A percentile compares a stretch with the other conserved stretches of the same genome.
Evolutionary conservation across 345 rosid species (phyloP).

Genomic region (Citrus unshiu): DNA sequence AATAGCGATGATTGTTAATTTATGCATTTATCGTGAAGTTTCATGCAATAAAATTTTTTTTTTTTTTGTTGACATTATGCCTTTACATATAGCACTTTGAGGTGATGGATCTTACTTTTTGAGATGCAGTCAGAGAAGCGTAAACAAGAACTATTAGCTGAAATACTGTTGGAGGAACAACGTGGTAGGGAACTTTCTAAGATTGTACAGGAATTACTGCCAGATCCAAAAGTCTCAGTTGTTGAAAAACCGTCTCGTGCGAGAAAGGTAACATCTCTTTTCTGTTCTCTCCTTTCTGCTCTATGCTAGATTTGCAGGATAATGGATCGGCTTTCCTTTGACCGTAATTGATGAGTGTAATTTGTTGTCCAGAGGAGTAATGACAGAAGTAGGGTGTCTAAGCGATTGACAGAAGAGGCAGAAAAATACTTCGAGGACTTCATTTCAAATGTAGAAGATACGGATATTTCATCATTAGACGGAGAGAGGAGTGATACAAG

Average conservation of each 20-base stretch:
- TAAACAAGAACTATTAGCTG: constrained; percentile 62
- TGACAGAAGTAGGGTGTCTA: constrained; percentile 72
- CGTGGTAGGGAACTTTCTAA: constrained; percentile 58
- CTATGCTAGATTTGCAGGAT: neutral
- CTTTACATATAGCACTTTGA: neutral
- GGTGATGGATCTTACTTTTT: constrained; percentile 14
- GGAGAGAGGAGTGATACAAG: constrained; percentile 93
- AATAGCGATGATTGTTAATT: neutral
- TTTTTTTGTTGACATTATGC: neutral
- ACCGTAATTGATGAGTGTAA: neutral
- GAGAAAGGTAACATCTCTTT: constrained; percentile 46
- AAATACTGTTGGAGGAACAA: constrained; percentile 67
- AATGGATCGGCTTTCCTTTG: constrained; percentile 1
- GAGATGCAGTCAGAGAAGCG: constrained; percentile 71
- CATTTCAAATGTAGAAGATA: constrained; percentile 85
- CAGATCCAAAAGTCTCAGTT: constrained; percentile 40
- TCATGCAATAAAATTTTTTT: neutral
- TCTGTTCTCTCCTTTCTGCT: neutral
- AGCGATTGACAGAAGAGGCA: constrained; percentile 78
- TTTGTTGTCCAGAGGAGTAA: constrained; percentile 53
- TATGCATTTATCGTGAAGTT: neutral
- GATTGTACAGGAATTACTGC: constrained; percentile 54
- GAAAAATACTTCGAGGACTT: constrained; percentile 86
- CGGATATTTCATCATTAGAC: constrained; percentile 89
- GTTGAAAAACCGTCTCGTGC: constrained; percentile 38